phyloP scores from a whole-genome alignment of 768 basidiomycete species.

The Boletus eberwhitei region DNA sequence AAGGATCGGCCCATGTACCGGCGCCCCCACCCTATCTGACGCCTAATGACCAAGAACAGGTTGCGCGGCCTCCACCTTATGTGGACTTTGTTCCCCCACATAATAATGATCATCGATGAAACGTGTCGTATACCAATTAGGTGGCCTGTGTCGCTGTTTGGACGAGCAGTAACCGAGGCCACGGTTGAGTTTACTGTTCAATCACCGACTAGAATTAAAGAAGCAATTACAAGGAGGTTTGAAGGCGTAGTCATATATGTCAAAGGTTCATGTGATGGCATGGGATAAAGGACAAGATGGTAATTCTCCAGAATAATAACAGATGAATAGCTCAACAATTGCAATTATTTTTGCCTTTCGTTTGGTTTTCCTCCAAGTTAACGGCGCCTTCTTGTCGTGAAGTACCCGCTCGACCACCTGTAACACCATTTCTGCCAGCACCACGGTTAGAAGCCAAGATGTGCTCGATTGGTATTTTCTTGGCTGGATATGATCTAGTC shows the following conservation, averaged over 20 bases:
- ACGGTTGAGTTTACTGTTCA: conserved; percentile 6
- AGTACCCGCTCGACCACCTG: conserved; percentile 49
- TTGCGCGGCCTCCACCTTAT: conserved; percentile 59
- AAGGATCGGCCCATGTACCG: conserved; percentile 44
- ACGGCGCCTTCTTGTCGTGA: conserved; percentile 54
- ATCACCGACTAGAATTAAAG: conserved; percentile 22
- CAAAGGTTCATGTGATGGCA: conserved; percentile 16
- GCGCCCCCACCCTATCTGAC: conserved; percentile 81
- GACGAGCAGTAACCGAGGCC: background rate
- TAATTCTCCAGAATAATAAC: conserved; percentile 14
- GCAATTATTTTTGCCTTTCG: conserved; percentile 73
- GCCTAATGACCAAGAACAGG: conserved; percentile 48
- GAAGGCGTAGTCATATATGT: conserved; percentile 25
- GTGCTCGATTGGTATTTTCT: conserved; percentile 90
- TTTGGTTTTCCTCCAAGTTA: conserved; percentile 63
- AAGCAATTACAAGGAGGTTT: conserved; percentile 27
- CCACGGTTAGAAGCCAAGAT: conserved; percentile 81
- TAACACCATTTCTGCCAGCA: conserved; percentile 57
- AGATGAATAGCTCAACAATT: conserved; percentile 56
- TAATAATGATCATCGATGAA: conserved; percentile 11
- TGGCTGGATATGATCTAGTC: conserved; percentile 45
- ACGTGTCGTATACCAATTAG: background rate
- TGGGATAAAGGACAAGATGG: conserved; percentile 18
- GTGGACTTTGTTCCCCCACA: conserved; percentile 42
- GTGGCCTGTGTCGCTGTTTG: background rate